These are phyloP conservation scores for Lentinula boryana DNA, from an alignment of 768 basidiomycete genomes.

Conservation along the genomic window DNA sequence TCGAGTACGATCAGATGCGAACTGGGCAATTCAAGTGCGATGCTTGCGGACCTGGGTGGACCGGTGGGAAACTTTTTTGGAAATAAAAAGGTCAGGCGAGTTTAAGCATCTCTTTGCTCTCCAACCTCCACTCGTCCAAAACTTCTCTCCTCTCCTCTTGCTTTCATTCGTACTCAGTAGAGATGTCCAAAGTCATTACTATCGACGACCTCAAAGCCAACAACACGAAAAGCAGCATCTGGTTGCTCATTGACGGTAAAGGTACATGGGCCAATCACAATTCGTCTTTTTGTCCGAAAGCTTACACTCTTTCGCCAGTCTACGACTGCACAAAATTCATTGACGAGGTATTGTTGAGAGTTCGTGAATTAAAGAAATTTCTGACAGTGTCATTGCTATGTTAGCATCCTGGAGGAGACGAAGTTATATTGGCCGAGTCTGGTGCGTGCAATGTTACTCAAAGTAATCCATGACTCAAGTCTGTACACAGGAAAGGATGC, in stretches of 20 bases:
- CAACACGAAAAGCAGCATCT: constrained; percentile 69
- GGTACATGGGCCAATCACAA: constrained; percentile 47
- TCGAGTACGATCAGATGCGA: background rate
- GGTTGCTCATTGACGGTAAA: constrained; percentile 80
- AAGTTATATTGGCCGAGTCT: constrained; percentile 90
- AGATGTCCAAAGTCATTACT: constrained; percentile 51
- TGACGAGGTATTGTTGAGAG: constrained; percentile 67
- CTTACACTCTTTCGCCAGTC: constrained; percentile 41
- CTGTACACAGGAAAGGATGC: constrained; percentile 75
- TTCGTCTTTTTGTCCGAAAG: constrained; percentile 25
- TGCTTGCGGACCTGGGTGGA: background rate
- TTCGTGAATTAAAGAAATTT: background rate
- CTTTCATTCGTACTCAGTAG: constrained; percentile 23
- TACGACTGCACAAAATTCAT: constrained; percentile 93
- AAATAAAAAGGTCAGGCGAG: constrained; percentile 14
- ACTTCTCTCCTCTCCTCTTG: constrained; percentile 12
- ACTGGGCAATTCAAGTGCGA: background rate
- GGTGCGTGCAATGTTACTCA: constrained; percentile 44
- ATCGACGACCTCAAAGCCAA: constrained; percentile 75
- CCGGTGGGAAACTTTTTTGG: constrained; percentile 21
- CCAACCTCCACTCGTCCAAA: constrained; percentile 14
- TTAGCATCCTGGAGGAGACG: constrained; percentile 97
- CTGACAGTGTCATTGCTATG: background rate
- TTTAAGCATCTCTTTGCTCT: constrained; percentile 19
- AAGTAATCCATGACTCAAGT: background rate